phyloP scores from a whole-genome alignment of 352 stramenopile genomes.

The Phytophthora lateralis region DNA sequence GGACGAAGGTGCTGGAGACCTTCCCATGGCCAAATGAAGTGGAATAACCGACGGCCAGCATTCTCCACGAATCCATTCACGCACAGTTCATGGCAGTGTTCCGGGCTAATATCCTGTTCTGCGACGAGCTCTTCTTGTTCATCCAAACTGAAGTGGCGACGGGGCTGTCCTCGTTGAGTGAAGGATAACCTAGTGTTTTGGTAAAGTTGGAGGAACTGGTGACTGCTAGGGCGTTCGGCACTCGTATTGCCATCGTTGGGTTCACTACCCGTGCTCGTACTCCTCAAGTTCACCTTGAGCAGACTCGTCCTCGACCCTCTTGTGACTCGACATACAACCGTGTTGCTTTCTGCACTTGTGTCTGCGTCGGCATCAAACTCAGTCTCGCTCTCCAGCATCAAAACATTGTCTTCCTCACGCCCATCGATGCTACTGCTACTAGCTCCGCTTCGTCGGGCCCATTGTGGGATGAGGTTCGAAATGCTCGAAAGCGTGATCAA shows the following conservation, averaged over 20 bases:
- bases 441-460: conserved; percentile 37
- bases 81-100: conserved; percentile 82
- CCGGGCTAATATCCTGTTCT: conserved; percentile 60
- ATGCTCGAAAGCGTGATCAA: conserved; percentile 46
- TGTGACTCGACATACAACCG: conserved; percentile 33
- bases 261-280: conserved; percentile 19
- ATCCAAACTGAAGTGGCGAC: conserved; percentile 29
- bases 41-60: conserved; percentile 54
- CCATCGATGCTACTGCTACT: conserved; percentile 44
- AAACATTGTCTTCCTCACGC: conserved; percentile 49
- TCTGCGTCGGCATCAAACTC: conserved; percentile 18
- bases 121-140: conserved; percentile 41
- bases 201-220: conserved; percentile 22
- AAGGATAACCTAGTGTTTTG: conserved; percentile 29
- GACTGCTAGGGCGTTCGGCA: conserved; percentile 5
- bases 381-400: conserved; percentile 28
- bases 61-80: conserved; percentile 76
- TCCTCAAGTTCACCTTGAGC: conserved; percentile 37
- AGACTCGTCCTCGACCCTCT: conserved; percentile 37
- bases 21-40: conserved; percentile 71
- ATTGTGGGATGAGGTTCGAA: conserved; percentile 37
- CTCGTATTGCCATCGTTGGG: conserved; percentile 5
- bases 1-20: conserved; percentile 49
- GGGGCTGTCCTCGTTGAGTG: conserved; percentile 16
- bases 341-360: conserved; percentile 28